A percentile compares a stretch with the other conserved stretches of the same genome.
phyloP scores from a whole-genome alignment of 2,329 filamentous ascomycete species.

The Pseudogymnoascus sp. region DNA sequence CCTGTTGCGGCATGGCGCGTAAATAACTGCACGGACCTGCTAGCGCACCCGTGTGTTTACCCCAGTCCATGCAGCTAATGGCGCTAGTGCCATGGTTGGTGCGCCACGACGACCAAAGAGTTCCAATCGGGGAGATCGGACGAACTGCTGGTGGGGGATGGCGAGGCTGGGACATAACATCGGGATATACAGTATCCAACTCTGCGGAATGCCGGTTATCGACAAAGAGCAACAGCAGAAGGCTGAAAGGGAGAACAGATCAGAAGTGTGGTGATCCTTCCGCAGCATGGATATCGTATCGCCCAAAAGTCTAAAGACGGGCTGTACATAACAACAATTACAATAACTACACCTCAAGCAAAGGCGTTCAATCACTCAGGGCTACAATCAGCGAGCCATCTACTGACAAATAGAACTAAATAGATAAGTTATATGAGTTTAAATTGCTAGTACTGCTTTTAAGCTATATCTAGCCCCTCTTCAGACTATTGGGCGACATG shows the following conservation, averaged over 20 bases:
- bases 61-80: background rate
- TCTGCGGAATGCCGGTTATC: background rate
- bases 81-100: background rate
- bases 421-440: too few species aligned
- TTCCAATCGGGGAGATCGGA: background rate
- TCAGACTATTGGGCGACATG: background rate
- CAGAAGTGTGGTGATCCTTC: background rate
- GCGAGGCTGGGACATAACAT: background rate
- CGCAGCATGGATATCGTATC: too few species aligned
- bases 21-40: background rate
- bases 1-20: constrained; percentile 6
- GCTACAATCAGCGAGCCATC: too few species aligned
- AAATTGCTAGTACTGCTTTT: too few species aligned
- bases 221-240: background rate
- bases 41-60: background rate
- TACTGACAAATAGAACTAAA: too few species aligned
- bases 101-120: background rate
- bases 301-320: too few species aligned
- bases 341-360: too few species aligned
- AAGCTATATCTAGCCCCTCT: background rate
- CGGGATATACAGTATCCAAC: background rate
- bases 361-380: too few species aligned
- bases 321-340: too few species aligned
- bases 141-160: background rate
- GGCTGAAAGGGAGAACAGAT: background rate